Conservation (phyloP, 495 filamentous ascomycete species). For the Chaetomium fimeti region DNA sequence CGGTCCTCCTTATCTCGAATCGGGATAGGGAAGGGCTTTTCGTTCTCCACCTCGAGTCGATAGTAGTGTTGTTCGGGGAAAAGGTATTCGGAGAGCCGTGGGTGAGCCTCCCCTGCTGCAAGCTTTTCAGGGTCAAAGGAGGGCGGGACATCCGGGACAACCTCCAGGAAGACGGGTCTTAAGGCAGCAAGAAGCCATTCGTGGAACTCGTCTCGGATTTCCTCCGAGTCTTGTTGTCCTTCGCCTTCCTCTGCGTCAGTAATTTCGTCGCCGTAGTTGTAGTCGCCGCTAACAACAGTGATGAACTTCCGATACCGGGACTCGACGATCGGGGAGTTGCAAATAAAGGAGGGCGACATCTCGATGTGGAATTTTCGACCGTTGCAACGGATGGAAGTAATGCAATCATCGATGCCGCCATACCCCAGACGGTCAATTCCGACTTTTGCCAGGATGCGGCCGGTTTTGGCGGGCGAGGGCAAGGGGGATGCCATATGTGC, state of each 20-base stretch:
- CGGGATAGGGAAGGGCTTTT: constrained; percentile 19
- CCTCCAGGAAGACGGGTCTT: constrained; percentile 21
- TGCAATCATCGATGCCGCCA: constrained; percentile 17
- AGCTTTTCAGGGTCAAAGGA: constrained; percentile 26
- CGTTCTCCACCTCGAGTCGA: constrained; percentile 22
- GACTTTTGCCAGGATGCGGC: constrained; percentile 14
- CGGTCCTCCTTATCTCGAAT: constrained; percentile 13
- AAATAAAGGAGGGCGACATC: constrained; percentile 22
- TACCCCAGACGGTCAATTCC: constrained; percentile 4
- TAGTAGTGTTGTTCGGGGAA: constrained; percentile 22
- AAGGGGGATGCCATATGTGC: not conserved
- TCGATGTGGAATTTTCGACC: constrained; percentile 23
- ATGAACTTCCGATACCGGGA: constrained; percentile 25
- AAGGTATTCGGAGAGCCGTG: constrained; percentile 26
- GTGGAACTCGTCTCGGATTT: constrained; percentile 7
- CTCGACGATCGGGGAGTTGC: constrained; percentile 18
- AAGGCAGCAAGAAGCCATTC: constrained; percentile 20
- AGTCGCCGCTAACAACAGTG: constrained; percentile 13
- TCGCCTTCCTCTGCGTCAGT: constrained; percentile 2
- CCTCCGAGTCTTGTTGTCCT: constrained; percentile 5
- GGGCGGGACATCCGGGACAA: constrained; percentile 21
- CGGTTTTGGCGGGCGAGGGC: not conserved
- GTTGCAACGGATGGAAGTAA: constrained; percentile 22
- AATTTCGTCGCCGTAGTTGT: not conserved
- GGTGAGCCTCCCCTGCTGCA: constrained; percentile 21